Conservation (phyloP, 2,329 filamentous ascomycete genomes). For the Phialocephala subalpina region DNA sequence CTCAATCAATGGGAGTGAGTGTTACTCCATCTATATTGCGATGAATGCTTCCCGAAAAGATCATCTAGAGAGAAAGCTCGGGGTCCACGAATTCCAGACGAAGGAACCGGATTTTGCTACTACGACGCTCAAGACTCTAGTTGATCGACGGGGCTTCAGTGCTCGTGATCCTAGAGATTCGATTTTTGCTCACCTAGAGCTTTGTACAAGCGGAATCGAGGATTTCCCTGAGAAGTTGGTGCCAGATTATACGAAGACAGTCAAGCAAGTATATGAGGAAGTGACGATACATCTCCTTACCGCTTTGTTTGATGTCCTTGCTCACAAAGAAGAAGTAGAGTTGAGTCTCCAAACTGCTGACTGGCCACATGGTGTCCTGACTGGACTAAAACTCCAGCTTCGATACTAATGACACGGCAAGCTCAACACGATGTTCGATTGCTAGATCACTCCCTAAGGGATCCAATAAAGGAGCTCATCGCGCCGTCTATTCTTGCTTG, state of each 20-base stretch:
- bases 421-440: not conserved
- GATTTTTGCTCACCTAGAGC: not conserved
- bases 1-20: not conserved
- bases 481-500: not conserved
- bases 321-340: not conserved
- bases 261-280: conserved; percentile 4
- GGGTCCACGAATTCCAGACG: not conserved
- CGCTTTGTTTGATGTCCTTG: not conserved
- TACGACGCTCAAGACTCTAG: not conserved
- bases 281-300: not conserved
- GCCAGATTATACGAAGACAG: conserved; percentile 4
- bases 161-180: conserved; percentile 12
- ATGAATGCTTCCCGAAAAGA: not conserved
- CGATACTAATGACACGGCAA: not conserved
- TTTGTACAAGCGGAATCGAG: not conserved
- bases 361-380: not conserved
- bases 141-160: conserved; percentile 8
- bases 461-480: not conserved
- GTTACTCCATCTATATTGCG: too few species aligned
- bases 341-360: not conserved
- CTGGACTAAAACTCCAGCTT: not conserved
- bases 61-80: not conserved
- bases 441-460: not conserved
- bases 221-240: not conserved
- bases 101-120: not conserved